Conservation (phyloP, 1,139 yeast genomes). For the Geotrichum europaeum region DNA sequence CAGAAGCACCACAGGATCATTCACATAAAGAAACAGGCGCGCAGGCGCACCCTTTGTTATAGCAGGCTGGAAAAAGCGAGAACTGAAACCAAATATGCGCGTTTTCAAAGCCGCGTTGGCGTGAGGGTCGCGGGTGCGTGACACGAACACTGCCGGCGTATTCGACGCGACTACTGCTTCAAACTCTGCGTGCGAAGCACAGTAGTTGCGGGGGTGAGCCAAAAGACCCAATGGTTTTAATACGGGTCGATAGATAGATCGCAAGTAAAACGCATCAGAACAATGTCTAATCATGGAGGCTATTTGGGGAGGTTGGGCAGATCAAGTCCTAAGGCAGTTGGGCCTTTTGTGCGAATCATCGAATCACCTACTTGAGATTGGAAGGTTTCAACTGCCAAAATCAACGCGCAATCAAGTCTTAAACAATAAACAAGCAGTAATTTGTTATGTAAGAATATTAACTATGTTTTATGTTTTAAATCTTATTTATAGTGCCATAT, state of each 20-base stretch:
- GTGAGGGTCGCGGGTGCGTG: conserved; percentile 56
- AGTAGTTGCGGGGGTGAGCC: not conserved
- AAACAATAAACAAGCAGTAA: too few species aligned
- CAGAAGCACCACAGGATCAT: conserved; percentile 78
- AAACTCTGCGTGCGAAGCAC: not conserved
- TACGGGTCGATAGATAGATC: not conserved
- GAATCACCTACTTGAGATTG: too few species aligned
- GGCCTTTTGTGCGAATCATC: not conserved
- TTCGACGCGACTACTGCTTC: not conserved
- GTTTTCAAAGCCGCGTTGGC: conserved; percentile 70
- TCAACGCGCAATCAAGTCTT: too few species aligned
- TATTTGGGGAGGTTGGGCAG: not conserved
- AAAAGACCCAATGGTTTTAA: not conserved
- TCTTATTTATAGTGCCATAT: not conserved
- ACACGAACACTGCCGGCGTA: conserved; percentile 32
- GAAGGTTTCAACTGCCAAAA: too few species aligned
- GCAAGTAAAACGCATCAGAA: not conserved
- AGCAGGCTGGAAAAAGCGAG: conserved; percentile 47
- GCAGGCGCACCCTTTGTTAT: conserved; percentile 26
- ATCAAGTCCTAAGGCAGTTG: not conserved
- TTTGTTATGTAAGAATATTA: too few species aligned
- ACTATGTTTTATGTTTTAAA: not conserved
- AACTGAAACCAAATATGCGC: conserved; percentile 50
- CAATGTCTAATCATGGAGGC: not conserved
- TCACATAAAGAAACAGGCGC: conserved; percentile 65